These are phyloP conservation scores for Anacardium occidentale DNA, from an alignment of 345 rosid genomes.

Conservation along the genomic window DNA sequence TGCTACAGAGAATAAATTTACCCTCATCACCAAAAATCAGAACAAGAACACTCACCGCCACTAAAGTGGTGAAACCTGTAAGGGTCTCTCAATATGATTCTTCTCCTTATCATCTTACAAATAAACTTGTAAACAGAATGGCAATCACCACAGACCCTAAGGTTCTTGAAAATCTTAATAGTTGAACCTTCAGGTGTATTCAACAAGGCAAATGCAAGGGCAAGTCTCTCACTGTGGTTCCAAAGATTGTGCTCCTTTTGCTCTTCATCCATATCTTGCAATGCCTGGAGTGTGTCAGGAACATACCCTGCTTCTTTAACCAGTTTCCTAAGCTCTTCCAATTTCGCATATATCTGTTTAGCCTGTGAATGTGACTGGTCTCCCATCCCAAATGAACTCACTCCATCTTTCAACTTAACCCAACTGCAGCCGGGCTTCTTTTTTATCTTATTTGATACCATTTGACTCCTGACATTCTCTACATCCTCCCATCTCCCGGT, in stretches of 20 bases:
- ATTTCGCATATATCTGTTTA: conserved; percentile 55
- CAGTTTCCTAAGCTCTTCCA: conserved; percentile 73
- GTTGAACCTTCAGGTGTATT: conserved; percentile 58
- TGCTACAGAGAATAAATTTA: conserved; percentile 28
- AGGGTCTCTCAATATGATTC: conserved; percentile 67
- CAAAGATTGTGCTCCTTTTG: conserved; percentile 86
- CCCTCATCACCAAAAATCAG: conserved; percentile 38
- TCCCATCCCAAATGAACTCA: conserved; percentile 70
- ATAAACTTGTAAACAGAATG: conserved; percentile 79
- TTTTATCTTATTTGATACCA: conserved; percentile 66
- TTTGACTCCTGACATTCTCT: conserved; percentile 64
- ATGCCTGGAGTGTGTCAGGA: conserved; percentile 69
- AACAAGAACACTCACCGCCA: conserved; percentile 31
- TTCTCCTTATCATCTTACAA: conserved; percentile 48
- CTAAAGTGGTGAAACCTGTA: conserved; percentile 83
- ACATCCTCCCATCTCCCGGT: conserved; percentile 77
- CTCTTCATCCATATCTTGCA: conserved; percentile 93
- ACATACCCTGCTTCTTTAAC: conserved; percentile 78
- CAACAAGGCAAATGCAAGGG: conserved; percentile 71
- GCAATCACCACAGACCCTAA: conserved; percentile 81
- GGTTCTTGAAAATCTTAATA: conserved; percentile 71
- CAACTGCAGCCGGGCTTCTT: conserved; percentile 92
- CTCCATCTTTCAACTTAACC: conserved; percentile 71
- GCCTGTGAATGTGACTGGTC: conserved; percentile 63
- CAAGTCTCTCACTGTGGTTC: conserved; percentile 91